Percentiles rank a stretch among this genome's conserved stretches.
Conservation (phyloP, 177 flowering plant species). For the Tripterygium wilfordii region DNA sequence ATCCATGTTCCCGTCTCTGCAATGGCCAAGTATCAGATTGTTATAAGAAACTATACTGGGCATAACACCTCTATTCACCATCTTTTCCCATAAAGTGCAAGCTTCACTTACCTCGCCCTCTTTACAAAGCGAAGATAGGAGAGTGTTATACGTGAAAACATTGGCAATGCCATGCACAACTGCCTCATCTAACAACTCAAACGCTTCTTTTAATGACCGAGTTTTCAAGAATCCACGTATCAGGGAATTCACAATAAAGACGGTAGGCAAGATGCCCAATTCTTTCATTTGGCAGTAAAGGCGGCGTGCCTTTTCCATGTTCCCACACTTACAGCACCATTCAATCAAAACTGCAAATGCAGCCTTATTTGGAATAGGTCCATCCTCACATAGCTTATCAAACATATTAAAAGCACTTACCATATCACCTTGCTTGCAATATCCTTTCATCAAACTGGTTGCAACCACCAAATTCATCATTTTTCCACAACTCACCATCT, state of each 20-base stretch:
- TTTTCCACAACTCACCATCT: constrained; percentile 47
- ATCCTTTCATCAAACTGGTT: constrained; percentile 66
- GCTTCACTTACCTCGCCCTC: constrained; percentile 51
- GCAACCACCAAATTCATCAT: constrained; percentile 54
- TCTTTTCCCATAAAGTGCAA: constrained; percentile 40
- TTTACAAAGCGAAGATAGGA: constrained; percentile 48
- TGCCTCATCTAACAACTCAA: constrained; percentile 52
- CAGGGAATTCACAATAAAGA: constrained; percentile 39
- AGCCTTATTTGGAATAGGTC: constrained; percentile 49
- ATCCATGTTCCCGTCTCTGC: constrained; percentile 47
- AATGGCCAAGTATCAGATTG: constrained; percentile 54
- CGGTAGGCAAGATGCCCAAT: constrained; percentile 34
- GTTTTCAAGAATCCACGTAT: constrained; percentile 40
- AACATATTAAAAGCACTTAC: constrained; percentile 48
- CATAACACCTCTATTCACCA: constrained; percentile 46
- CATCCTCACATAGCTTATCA: constrained; percentile 35
- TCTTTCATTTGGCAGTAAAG: constrained; percentile 54
- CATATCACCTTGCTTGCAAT: constrained; percentile 37
- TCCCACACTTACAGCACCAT: constrained; percentile 46
- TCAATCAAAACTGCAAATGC: constrained; percentile 61
- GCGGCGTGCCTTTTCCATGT: constrained; percentile 50
- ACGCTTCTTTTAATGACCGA: constrained; percentile 30
- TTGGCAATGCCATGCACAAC: constrained; percentile 48
- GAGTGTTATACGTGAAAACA: constrained; percentile 39
- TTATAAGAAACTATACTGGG: constrained; percentile 62